Evolutionary conservation across 2,329 filamentous ascomycete genomes (phyloP).

Genomic region (Sclerotiophoma versabilis): DNA sequence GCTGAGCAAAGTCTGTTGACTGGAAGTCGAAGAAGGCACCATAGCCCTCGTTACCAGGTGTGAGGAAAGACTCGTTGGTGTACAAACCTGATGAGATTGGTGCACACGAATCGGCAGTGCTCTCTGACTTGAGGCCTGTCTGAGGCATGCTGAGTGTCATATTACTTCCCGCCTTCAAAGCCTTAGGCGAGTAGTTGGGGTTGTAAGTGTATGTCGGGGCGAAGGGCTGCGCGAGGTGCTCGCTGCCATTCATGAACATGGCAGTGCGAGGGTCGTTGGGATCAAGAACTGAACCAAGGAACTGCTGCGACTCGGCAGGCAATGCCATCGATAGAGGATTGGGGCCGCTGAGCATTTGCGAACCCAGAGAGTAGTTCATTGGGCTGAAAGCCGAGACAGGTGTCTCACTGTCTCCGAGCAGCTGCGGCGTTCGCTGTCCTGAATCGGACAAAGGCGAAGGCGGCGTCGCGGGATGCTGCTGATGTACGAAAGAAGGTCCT

Average conservation of each 20-base stretch:
- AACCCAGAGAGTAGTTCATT: conserved; percentile 33
- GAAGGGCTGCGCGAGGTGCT: conserved; percentile 50
- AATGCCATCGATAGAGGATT: conserved; percentile 59
- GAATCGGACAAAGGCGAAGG: conserved; percentile 30
- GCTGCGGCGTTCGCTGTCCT: conserved; percentile 31
- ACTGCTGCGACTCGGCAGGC: conserved; percentile 61
- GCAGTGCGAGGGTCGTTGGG: conserved; percentile 54
- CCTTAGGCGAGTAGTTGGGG: conserved; percentile 49
- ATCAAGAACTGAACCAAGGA: conserved; percentile 58
- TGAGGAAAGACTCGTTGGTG: conserved; percentile 24
- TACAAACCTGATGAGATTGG: conserved; percentile 33
- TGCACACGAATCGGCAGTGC: conserved; percentile 27
- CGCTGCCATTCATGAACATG: conserved; percentile 56
- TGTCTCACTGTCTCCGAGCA: conserved; percentile 29
- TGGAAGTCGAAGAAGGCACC: conserved; percentile 34
- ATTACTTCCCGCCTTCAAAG: conserved; percentile 18
- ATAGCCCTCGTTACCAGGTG: conserved; percentile 32
- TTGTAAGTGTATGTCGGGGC: conserved; percentile 55
- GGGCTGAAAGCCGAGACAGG: conserved; percentile 32
- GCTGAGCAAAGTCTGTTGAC: conserved; percentile 20
- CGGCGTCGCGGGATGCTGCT: conserved; percentile 37
- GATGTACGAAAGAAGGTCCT: conserved; percentile 23
- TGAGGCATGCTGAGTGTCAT: conserved; percentile 44
- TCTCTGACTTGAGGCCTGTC: conserved; percentile 36
- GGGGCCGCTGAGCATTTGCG: conserved; percentile 42